A percentile compares a stretch with the other conserved stretches of the same genome.
Conservation (phyloP, 306 rosid genomes). For the Oxytropis ochrocephala region DNA sequence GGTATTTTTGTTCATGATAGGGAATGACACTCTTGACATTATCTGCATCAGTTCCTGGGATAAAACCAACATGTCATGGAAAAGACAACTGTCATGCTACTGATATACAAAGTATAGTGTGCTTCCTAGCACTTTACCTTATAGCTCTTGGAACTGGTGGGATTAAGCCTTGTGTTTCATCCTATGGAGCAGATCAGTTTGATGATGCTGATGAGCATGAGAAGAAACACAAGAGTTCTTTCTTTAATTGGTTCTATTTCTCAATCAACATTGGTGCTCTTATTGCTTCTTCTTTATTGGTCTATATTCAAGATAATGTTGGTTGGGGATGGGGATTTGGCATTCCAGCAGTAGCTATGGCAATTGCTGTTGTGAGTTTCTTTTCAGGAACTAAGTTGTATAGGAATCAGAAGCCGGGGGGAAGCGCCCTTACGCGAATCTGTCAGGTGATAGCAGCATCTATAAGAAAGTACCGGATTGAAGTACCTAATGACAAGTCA, state of each 20-base stretch:
- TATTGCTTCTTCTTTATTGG: constrained; percentile 58
- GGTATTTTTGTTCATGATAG: constrained; percentile 23
- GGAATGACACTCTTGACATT: constrained; percentile 78
- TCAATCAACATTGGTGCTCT: constrained; percentile 73
- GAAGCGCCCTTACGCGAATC: constrained; percentile 65
- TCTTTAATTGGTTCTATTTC: constrained; percentile 83
- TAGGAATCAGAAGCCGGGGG: constrained; percentile 68
- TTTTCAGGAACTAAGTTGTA: constrained; percentile 62
- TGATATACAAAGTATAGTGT: constrained; percentile 34
- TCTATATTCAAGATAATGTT: constrained; percentile 60
- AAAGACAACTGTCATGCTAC: constrained; percentile 48
- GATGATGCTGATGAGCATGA: constrained; percentile 54
- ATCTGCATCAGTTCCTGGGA: constrained; percentile 60
- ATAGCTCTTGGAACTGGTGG: constrained; percentile 85
- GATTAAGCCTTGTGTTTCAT: constrained; percentile 76
- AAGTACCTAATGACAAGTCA: constrained; percentile 47
- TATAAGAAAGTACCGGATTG: constrained; percentile 33
- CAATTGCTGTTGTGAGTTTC: constrained; percentile 59
- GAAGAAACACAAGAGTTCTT: constrained; percentile 57
- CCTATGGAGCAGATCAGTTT: constrained; percentile 83
- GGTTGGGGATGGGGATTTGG: constrained; percentile 90
- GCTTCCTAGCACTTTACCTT: constrained; percentile 56
- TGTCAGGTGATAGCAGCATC: constrained; percentile 61
- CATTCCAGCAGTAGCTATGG: constrained; percentile 67
- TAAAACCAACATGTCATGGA: constrained; percentile 52